phyloP scores from a whole-genome alignment of 257 asterid genomes.

The Phtheirospermum japonicum region DNA sequence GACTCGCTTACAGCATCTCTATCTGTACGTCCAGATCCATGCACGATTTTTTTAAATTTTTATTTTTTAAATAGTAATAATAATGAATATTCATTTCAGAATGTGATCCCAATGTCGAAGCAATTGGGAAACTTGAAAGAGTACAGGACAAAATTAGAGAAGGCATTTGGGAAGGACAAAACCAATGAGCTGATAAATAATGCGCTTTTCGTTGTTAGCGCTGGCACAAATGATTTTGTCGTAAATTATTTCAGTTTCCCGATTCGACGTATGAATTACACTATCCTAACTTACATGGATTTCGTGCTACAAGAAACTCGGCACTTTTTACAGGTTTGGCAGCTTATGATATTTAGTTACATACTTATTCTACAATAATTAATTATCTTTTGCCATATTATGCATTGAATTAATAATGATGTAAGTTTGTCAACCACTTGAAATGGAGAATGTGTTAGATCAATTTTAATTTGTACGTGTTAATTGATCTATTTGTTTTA shows the following conservation, averaged over 20 bases:
- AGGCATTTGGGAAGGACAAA: slow-evolving; percentile 47
- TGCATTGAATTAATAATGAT: no score
- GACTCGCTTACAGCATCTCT: slow-evolving; percentile 71
- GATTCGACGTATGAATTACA: slow-evolving; percentile 47
- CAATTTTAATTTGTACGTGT: no score
- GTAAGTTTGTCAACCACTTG: no score
- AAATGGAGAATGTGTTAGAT: no score
- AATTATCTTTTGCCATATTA: no score
- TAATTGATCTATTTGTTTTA: no score
- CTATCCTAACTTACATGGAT: slow-evolving; percentile 41
- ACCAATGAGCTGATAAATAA: slow-evolving; percentile 38
- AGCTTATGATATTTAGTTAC: background rate
- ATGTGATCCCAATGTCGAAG: slow-evolving; percentile 48
- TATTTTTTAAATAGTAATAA: no score
- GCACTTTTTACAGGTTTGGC: slow-evolving; percentile 52
- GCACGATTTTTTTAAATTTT: no score
- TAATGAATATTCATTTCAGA: no score
- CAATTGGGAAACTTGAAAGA: slow-evolving; percentile 57
- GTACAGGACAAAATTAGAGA: slow-evolving; percentile 43
- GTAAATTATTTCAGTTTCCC: slow-evolving; percentile 59
- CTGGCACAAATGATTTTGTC: slow-evolving; percentile 80
- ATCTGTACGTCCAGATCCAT: slow-evolving; percentile 45
- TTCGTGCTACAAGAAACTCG: slow-evolving; percentile 38
- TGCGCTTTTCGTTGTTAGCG: slow-evolving; percentile 55
- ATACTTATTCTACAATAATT: no score